Conservation (phyloP, 2,329 filamentous ascomycete species). For the Biscogniauxia marginata region DNA sequence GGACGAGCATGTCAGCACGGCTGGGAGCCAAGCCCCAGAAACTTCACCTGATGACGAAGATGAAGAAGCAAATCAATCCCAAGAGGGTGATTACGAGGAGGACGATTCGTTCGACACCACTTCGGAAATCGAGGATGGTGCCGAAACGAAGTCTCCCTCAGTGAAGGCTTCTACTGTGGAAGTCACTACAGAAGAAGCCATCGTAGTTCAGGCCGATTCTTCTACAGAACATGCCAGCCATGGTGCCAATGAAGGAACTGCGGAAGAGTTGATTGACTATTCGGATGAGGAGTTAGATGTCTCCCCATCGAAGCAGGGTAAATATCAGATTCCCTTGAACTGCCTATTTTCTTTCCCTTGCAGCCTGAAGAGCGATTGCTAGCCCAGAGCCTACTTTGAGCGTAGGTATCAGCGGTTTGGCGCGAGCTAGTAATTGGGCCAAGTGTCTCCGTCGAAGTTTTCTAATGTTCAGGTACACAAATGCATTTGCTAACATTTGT, state of each 20-base stretch:
- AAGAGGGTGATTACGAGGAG: constrained; percentile 16
- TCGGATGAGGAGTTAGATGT: constrained; percentile 25
- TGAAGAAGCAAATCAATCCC: constrained; percentile 15
- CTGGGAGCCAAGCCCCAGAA: constrained; percentile 6
- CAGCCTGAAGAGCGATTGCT: constrained; percentile 7
- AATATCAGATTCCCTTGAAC: constrained; percentile 13
- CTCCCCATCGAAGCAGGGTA: constrained; percentile 30
- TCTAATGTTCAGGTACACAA: neutral
- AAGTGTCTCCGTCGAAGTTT: no score
- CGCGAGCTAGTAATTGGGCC: no score
- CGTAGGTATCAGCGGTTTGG: constrained; percentile 11
- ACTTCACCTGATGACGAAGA: constrained; percentile 17
- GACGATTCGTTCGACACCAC: constrained; percentile 3
- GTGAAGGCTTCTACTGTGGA: constrained; percentile 6
- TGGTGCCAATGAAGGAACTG: constrained; percentile 5
- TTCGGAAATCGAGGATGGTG: constrained; percentile 25
- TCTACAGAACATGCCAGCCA: constrained; percentile 2
- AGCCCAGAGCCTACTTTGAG: constrained; percentile 20
- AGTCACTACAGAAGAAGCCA: constrained; percentile 2
- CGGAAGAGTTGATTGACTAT: constrained; percentile 18
- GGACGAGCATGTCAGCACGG: constrained; percentile 14
- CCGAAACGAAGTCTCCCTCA: constrained; percentile 9
- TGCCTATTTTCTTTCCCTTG: constrained; percentile 4
- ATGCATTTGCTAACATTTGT: constrained; percentile 18
- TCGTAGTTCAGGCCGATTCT: constrained; percentile 4